These are phyloP conservation scores for Dothideomycetidae sp. DNA, from an alignment of 2,329 filamentous ascomycete species.

Conservation along the genomic window DNA sequence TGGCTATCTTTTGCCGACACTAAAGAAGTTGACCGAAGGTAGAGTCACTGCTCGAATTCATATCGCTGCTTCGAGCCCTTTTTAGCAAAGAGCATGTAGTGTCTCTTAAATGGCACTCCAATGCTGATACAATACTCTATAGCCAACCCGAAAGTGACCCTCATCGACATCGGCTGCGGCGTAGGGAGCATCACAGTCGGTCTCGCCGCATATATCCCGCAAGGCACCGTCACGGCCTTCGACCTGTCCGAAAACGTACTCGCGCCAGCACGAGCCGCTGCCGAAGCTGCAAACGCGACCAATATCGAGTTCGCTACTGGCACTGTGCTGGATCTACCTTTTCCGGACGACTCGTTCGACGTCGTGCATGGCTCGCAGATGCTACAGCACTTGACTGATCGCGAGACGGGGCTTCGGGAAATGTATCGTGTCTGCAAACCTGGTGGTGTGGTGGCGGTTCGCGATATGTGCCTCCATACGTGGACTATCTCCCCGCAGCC, in stretches of 20 bases:
- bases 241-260: constrained; percentile 27
- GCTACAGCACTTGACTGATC: constrained; percentile 40
- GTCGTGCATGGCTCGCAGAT: constrained; percentile 47
- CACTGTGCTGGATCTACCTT: constrained; percentile 29
- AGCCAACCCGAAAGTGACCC: not conserved
- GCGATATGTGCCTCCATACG: constrained; percentile 23
- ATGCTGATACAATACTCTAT: not conserved
- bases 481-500: constrained; percentile 10
- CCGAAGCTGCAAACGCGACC: constrained; percentile 11
- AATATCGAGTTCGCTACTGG: constrained; percentile 23
- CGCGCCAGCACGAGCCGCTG: constrained; percentile 20
- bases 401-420: constrained; percentile 35
- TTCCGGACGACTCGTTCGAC: constrained; percentile 39
- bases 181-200: constrained; percentile 35
- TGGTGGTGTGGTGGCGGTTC: constrained; percentile 38
- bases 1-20: constrained; percentile 20
- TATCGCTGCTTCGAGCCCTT: not conserved
- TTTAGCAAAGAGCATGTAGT: too few relatives aligned
- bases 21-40: constrained; percentile 14
- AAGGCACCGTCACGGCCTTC: constrained; percentile 31
- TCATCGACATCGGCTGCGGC: constrained; percentile 36
- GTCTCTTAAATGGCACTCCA: too few relatives aligned
- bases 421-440: constrained; percentile 41
- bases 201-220: constrained; percentile 29
- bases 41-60: not conserved